Percentiles rank a stretch among this genome's conserved stretches.
phyloP scores from a whole-genome alignment of 352 stramenopile genomes.

The Pythium vanterpoolii region DNA sequence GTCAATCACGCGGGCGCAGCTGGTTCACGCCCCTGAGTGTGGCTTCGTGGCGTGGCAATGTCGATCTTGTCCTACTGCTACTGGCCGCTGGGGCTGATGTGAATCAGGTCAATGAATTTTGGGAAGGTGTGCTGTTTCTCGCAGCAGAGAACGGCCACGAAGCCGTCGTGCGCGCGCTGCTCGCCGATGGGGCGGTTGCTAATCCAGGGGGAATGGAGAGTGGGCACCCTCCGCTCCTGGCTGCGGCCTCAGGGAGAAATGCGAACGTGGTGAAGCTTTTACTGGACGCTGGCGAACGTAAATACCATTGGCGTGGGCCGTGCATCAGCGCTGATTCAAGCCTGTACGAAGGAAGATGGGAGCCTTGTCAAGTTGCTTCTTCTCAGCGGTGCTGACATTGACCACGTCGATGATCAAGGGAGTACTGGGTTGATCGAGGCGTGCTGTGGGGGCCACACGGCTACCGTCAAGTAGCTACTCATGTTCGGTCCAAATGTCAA shows the following conservation, averaged over 20 bases:
- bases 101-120: neutral
- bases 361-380: neutral
- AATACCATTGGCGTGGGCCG: neutral
- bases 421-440: neutral
- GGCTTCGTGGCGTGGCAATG: slow-evolving; percentile 8
- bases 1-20: neutral
- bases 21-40: slow-evolving; percentile 13
- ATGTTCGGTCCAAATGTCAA: neutral
- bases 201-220: neutral
- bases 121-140: neutral
- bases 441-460: neutral
- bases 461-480: neutral
- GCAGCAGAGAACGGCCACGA: neutral
- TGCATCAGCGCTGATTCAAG: neutral
- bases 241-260: neutral
- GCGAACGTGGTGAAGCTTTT: neutral
- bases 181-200: neutral
- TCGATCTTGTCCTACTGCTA: neutral
- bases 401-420: neutral
- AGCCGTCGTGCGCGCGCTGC: neutral
- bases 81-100: slow-evolving; percentile 2
- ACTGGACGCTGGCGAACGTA: neutral
- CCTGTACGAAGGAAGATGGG: neutral
- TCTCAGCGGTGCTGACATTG: neutral
- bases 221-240: neutral